Percentiles rank a stretch among this genome's conserved stretches.
These are phyloP conservation scores for Aureobasidium subglaciale DNA, from an alignment of 2,329 filamentous ascomycete genomes.

Conservation along the genomic window DNA sequence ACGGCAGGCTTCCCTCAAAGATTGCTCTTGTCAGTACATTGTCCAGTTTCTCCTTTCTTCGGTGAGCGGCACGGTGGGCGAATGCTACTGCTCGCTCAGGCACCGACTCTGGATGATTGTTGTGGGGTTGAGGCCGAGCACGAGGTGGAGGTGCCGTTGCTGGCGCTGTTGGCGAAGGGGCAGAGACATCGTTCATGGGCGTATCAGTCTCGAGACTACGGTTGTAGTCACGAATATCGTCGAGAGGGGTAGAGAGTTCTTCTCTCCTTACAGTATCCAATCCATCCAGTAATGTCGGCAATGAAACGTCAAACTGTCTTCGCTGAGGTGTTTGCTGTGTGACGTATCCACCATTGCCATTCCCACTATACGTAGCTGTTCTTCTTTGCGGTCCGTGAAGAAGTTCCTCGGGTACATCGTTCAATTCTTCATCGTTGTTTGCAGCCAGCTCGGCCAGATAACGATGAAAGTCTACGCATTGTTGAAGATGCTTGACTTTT, in stretches of 20 bases:
- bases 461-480: conserved; percentile 1
- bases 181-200: neutral
- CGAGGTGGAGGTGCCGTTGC: neutral
- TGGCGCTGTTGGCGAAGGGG: neutral
- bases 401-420: neutral
- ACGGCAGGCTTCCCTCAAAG: conserved; percentile 1
- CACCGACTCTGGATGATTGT: neutral
- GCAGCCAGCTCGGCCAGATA: neutral
- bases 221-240: neutral
- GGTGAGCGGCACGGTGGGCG: neutral
- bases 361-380: neutral
- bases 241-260: neutral
- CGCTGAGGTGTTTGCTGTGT: neutral
- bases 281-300: conserved; percentile 1
- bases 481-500: neutral
- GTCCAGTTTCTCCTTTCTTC: conserved; percentile 2
- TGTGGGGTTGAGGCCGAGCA: neutral
- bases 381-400: neutral
- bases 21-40: neutral
- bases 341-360: neutral
- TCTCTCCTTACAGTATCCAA: neutral
- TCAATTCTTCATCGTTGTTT: neutral
- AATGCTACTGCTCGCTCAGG: neutral
- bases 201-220: neutral
- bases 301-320: neutral